Conservation (phyloP, 2,329 filamentous ascomycete genomes). For the Bimuria novae-zelandiae region DNA sequence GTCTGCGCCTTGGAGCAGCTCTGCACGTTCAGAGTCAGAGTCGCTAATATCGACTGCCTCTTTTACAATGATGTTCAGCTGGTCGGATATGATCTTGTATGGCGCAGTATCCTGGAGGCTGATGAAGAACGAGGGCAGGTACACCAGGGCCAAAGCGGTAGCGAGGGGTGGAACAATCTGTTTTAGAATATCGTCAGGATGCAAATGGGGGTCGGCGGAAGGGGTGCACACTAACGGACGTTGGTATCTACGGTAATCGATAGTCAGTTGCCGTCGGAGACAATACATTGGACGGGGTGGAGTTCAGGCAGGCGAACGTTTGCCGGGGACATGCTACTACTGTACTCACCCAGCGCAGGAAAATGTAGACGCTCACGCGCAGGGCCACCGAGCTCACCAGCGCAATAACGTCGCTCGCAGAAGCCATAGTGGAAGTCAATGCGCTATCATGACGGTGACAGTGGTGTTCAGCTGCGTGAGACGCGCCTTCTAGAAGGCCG, state of each 20-base stretch:
- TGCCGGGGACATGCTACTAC: background rate
- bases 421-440: constrained; percentile 35
- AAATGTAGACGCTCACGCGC: constrained; percentile 59
- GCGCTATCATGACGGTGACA: constrained; percentile 13
- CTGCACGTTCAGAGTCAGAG: constrained; percentile 39
- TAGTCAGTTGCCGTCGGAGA: constrained; percentile 11
- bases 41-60: constrained; percentile 42
- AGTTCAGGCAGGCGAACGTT: constrained; percentile 10
- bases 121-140: constrained; percentile 66
- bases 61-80: constrained; percentile 57
- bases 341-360: constrained; percentile 64
- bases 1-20: constrained; percentile 48
- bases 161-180: constrained; percentile 52
- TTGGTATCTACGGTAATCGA: constrained; percentile 34
- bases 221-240: constrained; percentile 29
- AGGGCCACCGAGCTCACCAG: constrained; percentile 55
- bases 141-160: constrained; percentile 68
- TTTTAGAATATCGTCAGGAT: constrained; percentile 14
- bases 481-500: background rate
- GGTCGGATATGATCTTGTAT: constrained; percentile 62
- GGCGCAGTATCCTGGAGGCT: constrained; percentile 62
- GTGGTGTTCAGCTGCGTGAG: background rate
- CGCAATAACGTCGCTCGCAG: constrained; percentile 41
- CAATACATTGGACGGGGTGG: constrained; percentile 12
- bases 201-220: background rate